Evolutionary conservation across 2,329 filamentous ascomycete species (phyloP), one percentile per base, ranked within the genome.

Genomic region (Elsinoe arachidis): DNA sequence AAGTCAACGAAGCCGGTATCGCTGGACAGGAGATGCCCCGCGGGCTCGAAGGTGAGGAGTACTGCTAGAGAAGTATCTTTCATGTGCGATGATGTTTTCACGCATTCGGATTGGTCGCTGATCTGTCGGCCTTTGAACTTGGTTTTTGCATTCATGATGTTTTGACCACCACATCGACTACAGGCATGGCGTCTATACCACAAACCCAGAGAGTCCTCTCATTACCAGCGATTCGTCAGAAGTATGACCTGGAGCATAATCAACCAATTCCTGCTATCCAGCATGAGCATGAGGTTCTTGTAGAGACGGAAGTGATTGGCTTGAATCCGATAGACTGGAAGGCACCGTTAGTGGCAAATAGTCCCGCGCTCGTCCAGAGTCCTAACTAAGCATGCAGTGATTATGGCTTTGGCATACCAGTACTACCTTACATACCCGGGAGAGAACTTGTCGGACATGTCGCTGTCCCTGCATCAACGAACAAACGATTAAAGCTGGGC

Each of bases 261-360:
- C 19, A 46, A 14, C 26, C 38, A 2, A 37, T 56, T 33, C 54
- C 54, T 21, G n/a, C 14, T 9, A 15, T 35, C 7, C 53, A 43
- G 21, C 10, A 46, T 10, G 69, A 74, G 53, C 72, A 72, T 43
- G 82, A 88, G 63, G 70, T 88, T 4, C 71, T 88, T 4, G 78
- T 88, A n/a, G 80, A 79, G 65, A 74, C 83, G 1, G 73, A 78
- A 37, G 80, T 80, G 11, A 84, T 88, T 63, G 86, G 87, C 0
- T 71, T 90, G 37, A 90, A 90, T 64, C 87, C 87, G 0, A 86
- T 90, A 57, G 87, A 88, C 67, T 88, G 83, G 83, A 87, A 87
- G 73, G 79, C 82, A 59, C 83, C 85, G 84, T 87, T 73, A 63
- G 81, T 75, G 10, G 37, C 26, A 26, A 46, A 23, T 11, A 17